A percentile compares a stretch with the other conserved stretches of the same genome.
Evolutionary conservation across 2,329 filamentous ascomycete genomes (phyloP).

Genomic region (Aspergillus sp.): DNA sequence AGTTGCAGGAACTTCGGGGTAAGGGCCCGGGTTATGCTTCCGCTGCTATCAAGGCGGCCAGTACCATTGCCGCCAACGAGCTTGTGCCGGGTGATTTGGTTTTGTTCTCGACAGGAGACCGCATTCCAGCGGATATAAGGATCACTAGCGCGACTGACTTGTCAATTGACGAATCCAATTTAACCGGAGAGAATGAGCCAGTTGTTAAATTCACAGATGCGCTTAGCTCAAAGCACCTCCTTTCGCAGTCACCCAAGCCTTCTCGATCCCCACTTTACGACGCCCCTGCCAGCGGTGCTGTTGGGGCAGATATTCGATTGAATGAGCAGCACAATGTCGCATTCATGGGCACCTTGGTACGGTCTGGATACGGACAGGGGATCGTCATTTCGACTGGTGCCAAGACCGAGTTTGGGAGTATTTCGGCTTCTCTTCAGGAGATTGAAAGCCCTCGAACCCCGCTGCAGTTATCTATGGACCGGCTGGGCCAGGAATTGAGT

Average conservation of each 20-base stretch:
- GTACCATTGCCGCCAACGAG: constrained; percentile 79
- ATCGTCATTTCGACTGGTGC: constrained; percentile 96
- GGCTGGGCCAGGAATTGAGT: constrained; percentile 91
- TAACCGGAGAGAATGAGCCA: constrained; percentile 95
- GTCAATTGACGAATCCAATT: constrained; percentile 91
- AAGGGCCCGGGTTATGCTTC: constrained; percentile 52
- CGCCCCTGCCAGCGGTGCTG: constrained; percentile 54
- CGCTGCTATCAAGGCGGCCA: constrained; percentile 68
- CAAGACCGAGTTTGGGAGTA: constrained; percentile 91
- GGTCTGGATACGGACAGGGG: constrained; percentile 90
- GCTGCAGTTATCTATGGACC: constrained; percentile 92
- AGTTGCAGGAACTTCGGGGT: constrained; percentile 44
- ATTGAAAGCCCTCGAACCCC: constrained; percentile 95
- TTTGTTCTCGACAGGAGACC: constrained; percentile 89
- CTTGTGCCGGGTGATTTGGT: constrained; percentile 91
- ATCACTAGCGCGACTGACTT: constrained; percentile 87
- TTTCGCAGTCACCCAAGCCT: constrained; percentile 35
- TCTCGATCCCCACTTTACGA: constrained; percentile 55
- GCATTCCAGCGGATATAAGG: constrained; percentile 91
- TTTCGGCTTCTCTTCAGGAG: constrained; percentile 87
- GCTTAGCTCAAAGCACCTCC: constrained; percentile 32
- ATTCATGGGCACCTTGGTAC: constrained; percentile 95
- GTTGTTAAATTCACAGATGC: constrained; percentile 71
- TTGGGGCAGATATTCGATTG: constrained; percentile 61
- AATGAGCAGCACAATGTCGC: constrained; percentile 85